These are phyloP conservation scores for Luzula sylvatica DNA, from an alignment of 176 grass and related monocot genomes.

Conservation along the genomic window DNA sequence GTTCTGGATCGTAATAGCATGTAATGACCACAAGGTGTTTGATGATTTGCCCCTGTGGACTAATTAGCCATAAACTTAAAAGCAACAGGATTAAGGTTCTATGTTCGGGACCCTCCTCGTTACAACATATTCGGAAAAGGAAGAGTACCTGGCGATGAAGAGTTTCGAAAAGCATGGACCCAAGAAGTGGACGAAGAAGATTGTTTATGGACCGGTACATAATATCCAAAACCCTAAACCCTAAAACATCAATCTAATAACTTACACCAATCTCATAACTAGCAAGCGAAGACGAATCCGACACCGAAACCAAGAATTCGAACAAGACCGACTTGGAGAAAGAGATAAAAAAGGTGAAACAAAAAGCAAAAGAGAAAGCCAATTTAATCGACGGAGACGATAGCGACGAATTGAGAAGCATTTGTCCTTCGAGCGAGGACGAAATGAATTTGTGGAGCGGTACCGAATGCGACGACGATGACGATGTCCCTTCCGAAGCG, in stretches of 20 bases:
- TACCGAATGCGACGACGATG: slow-evolving; percentile 58
- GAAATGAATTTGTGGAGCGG: slow-evolving; percentile 87
- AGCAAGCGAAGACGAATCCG: slow-evolving; percentile 64
- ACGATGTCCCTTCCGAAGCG: slow-evolving; percentile 62
- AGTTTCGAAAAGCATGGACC: slow-evolving; percentile 80
- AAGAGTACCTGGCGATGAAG: slow-evolving; percentile 63
- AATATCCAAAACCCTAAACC: not conserved
- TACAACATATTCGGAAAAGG: slow-evolving; percentile 70
- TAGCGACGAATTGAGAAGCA: slow-evolving; percentile 76
- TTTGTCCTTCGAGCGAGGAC: slow-evolving; percentile 81
- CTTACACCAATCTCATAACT: not conserved
- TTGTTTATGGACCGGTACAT: slow-evolving; percentile 54
- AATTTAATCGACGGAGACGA: slow-evolving; percentile 76
- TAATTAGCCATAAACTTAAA: not conserved
- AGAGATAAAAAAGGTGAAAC: slow-evolving; percentile 87
- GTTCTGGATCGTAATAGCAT: not conserved
- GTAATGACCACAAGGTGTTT: slow-evolving; percentile 4
- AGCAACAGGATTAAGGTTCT: slow-evolving; percentile 41
- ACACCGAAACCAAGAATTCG: slow-evolving; percentile 28
- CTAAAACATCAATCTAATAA: not conserved
- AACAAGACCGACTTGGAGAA: slow-evolving; percentile 49
- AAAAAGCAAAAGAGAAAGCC: slow-evolving; percentile 51
- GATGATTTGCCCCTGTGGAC: not conserved
- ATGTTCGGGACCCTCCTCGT: slow-evolving; percentile 32
- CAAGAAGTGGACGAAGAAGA: slow-evolving; percentile 80